Evolutionary conservation across 306 rosid species (phyloP).

Genomic region (Castanea sativa): DNA sequence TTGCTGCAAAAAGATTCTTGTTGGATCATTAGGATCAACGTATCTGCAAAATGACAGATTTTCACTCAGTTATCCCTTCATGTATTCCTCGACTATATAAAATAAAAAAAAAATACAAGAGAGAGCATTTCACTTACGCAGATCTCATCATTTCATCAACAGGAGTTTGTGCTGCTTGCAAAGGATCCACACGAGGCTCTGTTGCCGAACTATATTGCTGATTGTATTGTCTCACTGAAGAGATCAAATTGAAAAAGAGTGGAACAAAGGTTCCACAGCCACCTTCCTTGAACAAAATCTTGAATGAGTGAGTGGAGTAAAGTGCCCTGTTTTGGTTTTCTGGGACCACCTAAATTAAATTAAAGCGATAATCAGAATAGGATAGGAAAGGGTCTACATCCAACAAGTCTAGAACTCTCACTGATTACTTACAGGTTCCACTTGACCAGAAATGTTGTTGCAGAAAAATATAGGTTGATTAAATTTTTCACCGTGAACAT

Average conservation of each 20-base stretch:
- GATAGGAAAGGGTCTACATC: not conserved
- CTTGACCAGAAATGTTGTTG: slow-evolving; percentile 91
- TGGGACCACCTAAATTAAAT: slow-evolving; percentile 66
- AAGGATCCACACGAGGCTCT: slow-evolving; percentile 64
- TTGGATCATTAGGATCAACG: slow-evolving; percentile 97
- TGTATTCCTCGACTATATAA: not conserved
- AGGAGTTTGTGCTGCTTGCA: slow-evolving; percentile 93
- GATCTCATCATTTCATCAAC: slow-evolving; percentile 98
- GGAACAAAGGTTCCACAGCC: slow-evolving; percentile 97
- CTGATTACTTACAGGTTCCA: slow-evolving; percentile 76
- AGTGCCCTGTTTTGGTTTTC: slow-evolving; percentile 75
- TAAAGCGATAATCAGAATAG: not conserved
- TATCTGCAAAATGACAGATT: slow-evolving; percentile 58
- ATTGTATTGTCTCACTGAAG: slow-evolving; percentile 78
- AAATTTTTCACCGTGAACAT: slow-evolving; percentile 73
- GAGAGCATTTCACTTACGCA: slow-evolving; percentile 59
- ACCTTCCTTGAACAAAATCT: slow-evolving; percentile 95
- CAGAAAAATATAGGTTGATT: slow-evolving; percentile 96
- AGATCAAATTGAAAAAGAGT: slow-evolving; percentile 86
- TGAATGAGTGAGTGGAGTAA: slow-evolving; percentile 77
- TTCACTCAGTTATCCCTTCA: slow-evolving; percentile 6
- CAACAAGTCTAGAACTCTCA: slow-evolving; percentile 3
- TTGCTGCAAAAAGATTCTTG: slow-evolving; percentile 92
- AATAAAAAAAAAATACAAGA: not conserved
- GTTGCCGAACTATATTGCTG: slow-evolving; percentile 38